A percentile compares a stretch with the other conserved stretches of the same genome.
phyloP scores from a whole-genome alignment of 2,329 filamentous ascomycete species.

The Cytospora piceicola region DNA sequence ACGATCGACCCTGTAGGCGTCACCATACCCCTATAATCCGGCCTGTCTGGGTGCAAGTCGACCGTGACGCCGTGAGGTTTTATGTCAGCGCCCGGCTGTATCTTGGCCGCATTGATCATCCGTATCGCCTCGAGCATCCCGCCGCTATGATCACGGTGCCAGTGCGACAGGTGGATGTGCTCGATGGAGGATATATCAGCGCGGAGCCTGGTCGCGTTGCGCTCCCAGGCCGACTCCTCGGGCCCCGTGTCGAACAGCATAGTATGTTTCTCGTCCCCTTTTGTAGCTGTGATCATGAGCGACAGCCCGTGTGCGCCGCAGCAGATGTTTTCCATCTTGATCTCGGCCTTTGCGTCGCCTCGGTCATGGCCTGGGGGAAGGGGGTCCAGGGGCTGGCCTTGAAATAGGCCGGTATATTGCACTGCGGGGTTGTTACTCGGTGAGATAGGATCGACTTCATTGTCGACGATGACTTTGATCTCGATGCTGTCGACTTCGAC shows the following conservation, averaged over 20 bases:
- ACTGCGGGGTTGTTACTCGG: constrained; percentile 48
- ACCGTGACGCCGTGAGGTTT: constrained; percentile 41
- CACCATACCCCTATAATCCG: constrained; percentile 53
- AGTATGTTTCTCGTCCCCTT: constrained; percentile 47
- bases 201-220: constrained; percentile 50
- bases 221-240: constrained; percentile 54
- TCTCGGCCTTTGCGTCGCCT: constrained; percentile 48
- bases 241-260: constrained; percentile 59
- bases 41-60: constrained; percentile 57
- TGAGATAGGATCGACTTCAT: constrained; percentile 59
- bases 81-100: constrained; percentile 30
- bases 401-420: constrained; percentile 47
- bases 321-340: constrained; percentile 54
- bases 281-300: constrained; percentile 54
- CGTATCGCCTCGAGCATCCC: constrained; percentile 54
- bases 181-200: constrained; percentile 50
- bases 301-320: constrained; percentile 59
- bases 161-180: constrained; percentile 54
- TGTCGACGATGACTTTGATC: constrained; percentile 55
- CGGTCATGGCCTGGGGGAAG: constrained; percentile 41
- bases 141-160: constrained; percentile 60
- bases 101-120: constrained; percentile 49
- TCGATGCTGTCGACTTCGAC: constrained; percentile 44
- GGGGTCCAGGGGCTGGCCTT: constrained; percentile 45
- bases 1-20: constrained; percentile 44